These are phyloP conservation scores for Tulasnella sp. DNA, from an alignment of 768 basidiomycete species.

Conservation along the genomic window DNA sequence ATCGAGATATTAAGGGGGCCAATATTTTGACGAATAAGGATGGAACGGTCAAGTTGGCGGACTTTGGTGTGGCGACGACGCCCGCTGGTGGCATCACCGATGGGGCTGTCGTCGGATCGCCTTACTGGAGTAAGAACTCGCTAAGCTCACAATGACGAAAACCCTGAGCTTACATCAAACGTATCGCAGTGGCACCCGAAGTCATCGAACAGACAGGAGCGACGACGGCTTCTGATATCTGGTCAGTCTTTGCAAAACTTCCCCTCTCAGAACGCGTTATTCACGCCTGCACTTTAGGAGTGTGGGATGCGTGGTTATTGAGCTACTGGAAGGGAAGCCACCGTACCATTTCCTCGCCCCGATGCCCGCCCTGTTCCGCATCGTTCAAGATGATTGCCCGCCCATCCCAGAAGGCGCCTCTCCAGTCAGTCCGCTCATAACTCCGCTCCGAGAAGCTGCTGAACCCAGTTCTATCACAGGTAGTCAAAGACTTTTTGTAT, in stretches of 20 bases:
- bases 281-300: constrained; percentile 52
- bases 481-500: constrained; percentile 94
- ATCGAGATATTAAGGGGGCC: constrained; percentile 98
- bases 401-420: constrained; percentile 95
- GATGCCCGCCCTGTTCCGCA: constrained; percentile 98
- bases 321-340: constrained; percentile 87
- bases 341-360: constrained; percentile 96
- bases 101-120: constrained; percentile 94
- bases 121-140: constrained; percentile 87
- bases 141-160: background rate
- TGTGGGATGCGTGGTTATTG: constrained; percentile 97
- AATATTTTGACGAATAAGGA: constrained; percentile 99
- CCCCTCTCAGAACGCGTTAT: background rate
- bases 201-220: constrained; percentile 98
- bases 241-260: constrained; percentile 51
- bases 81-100: constrained; percentile 75
- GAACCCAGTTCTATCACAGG: constrained; percentile 43
- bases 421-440: constrained; percentile 47
- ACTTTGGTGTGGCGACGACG: constrained; percentile 94
- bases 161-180: constrained; percentile 21
- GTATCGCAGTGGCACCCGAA: constrained; percentile 86
- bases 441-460: constrained; percentile 19
- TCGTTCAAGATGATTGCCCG: constrained; percentile 97
- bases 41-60: constrained; percentile 97
- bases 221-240: constrained; percentile 96